Percentiles rank a stretch among this genome's conserved stretches.
phyloP scores from a whole-genome alignment of 2,329 filamentous ascomycete genomes.

The Aspergillus novofumigatus region DNA sequence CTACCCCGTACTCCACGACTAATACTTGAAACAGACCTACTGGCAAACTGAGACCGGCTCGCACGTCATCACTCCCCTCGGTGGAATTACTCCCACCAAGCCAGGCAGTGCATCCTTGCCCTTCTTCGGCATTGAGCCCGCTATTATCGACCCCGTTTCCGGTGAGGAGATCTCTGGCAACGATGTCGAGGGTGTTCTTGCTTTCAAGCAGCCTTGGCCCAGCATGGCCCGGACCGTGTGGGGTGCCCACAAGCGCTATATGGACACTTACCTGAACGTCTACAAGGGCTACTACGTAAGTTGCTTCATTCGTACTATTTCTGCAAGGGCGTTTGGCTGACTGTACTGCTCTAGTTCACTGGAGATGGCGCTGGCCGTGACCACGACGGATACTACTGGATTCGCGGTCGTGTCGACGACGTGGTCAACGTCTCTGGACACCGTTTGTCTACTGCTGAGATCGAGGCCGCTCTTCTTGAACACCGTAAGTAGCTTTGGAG shows the following conservation, averaged over 20 bases:
- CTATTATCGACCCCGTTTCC: conserved; percentile 93
- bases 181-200: conserved; percentile 93
- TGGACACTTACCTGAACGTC: conserved; percentile 97
- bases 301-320: conserved; percentile 14
- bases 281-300: conserved; percentile 97
- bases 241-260: conserved; percentile 95
- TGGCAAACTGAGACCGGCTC: conserved; percentile 99
- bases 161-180: conserved; percentile 92
- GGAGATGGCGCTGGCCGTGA: conserved; percentile 89
- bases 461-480: conserved; percentile 93
- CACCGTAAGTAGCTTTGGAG: conserved; percentile 54
- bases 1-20: conserved; percentile 2
- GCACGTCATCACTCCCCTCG: conserved; percentile 89
- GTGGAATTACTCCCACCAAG: conserved; percentile 92
- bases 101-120: conserved; percentile 92
- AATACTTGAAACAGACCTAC: conserved; percentile 66
- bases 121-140: conserved; percentile 97
- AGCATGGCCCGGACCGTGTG: conserved; percentile 98
- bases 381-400: conserved; percentile 99
- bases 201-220: conserved; percentile 97
- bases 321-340: not conserved
- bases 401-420: conserved; percentile 94
- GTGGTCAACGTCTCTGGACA: conserved; percentile 98
- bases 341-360: conserved; percentile 40
- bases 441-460: conserved; percentile 93